Base-by-base conservation (phyloP, 495 filamentous ascomycete species). In the Lasiosphaeriaceae sp. region DNA sequence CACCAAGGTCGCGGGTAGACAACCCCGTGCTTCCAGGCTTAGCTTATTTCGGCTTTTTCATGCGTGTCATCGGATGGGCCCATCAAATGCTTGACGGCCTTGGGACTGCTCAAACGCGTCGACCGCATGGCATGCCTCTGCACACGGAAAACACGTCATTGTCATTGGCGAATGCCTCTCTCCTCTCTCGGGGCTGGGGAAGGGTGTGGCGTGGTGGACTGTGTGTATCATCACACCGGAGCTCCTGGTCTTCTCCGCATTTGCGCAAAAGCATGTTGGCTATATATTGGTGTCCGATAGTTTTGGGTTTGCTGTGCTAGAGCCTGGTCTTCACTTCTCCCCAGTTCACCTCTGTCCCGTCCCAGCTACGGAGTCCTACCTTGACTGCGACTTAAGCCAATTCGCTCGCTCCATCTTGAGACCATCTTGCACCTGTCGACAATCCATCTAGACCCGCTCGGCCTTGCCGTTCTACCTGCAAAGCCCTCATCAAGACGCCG, bases 91-190 rank as follows among this genome's bases (percentile, higher is more conserved):
- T 43, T 6, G 14, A 16, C 21, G 49, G 21, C 44, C 35, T 44
- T 50, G 47, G 44, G 20, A 57, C 41, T 62, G 58, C 29, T 58
- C 57, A 55, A 45, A 46, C 45, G 52, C 55, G 49, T 47, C 21
- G 47, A 39, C 39, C 34, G 8, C 34, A 14, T 14, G 34, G 54
- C 61, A 54, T 52, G 56, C 24, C 43, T 53, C 56, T 41, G 34
- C 34, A 44, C 34, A 47, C 51, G 50, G 50, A 47, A 47, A 19
- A 22, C 46, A 56, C 21, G 55, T 58, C 52, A 70, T 70, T 70
- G 55, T 58, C 52, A 70, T 70, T 70, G 67, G 66, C 61, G 66
- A 68, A 62, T 59, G n/a, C n/a, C n/a, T 31, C 4, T 3, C 26
- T 31, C 26, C 26, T 31, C 26, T 4, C 26, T 31, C 9, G 56